Conservation (phyloP, 768 basidiomycete species). For the Termitomyces eurrhizus region DNA sequence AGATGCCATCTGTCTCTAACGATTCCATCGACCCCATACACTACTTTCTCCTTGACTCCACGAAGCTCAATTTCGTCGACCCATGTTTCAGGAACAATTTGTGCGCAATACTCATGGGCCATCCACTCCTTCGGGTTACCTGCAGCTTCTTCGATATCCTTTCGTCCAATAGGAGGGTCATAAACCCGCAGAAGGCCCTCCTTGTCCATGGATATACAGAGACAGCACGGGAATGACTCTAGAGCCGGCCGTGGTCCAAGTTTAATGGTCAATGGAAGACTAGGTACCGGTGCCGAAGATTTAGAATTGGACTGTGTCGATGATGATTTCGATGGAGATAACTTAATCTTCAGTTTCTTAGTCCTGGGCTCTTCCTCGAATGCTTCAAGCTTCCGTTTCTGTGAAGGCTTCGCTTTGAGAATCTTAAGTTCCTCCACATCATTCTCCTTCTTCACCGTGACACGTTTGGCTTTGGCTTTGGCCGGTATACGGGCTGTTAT, state of each 20-base stretch:
- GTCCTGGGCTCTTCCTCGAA: constrained; percentile 32
- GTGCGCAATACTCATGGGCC: constrained; percentile 81
- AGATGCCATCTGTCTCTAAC: constrained; percentile 91
- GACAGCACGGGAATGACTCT: constrained; percentile 61
- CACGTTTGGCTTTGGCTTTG: constrained; percentile 17
- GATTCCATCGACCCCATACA: constrained; percentile 85
- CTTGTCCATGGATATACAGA: constrained; percentile 52
- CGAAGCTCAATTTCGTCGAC: constrained; percentile 61
- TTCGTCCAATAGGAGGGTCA: constrained; percentile 57
- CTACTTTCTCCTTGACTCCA: constrained; percentile 45
- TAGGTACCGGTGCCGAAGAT: constrained; percentile 21
- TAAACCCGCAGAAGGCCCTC: constrained; percentile 63
- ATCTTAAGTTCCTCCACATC: constrained; percentile 20
- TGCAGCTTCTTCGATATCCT: constrained; percentile 46
- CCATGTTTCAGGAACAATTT: constrained; percentile 88
- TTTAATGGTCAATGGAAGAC: constrained; percentile 59
- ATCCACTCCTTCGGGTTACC: constrained; percentile 52
- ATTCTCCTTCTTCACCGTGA: constrained; percentile 19
- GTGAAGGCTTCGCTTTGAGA: constrained; percentile 37
- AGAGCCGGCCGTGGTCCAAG: constrained; percentile 60
- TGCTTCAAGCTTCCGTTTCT: constrained; percentile 39
- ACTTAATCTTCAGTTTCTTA: constrained; percentile 47
- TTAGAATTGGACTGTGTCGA: constrained; percentile 9
- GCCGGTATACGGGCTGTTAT: neutral
- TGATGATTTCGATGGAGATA: constrained; percentile 24